These are phyloP conservation scores for Crepidotus variabilis DNA, from an alignment of 768 basidiomycete genomes.

Conservation along the genomic window DNA sequence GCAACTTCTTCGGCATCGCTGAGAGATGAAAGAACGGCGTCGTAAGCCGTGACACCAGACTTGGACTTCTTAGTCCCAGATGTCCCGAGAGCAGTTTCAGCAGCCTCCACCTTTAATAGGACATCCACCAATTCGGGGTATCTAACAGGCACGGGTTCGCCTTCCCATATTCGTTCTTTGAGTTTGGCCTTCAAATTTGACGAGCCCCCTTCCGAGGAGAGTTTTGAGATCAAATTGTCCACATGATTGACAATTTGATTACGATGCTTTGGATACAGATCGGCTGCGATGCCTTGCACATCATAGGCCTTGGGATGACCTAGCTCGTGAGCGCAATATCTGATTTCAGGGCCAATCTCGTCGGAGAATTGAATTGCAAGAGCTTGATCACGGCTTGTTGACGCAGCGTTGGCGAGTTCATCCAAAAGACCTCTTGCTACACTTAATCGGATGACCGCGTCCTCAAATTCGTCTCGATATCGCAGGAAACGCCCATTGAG, in stretches of 20 bases:
- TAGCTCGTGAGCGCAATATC: conserved; percentile 89
- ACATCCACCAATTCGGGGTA: conserved; percentile 91
- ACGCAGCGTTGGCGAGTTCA: conserved; percentile 55
- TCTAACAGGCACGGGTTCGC: conserved; percentile 76
- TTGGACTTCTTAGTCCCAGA: conserved; percentile 45
- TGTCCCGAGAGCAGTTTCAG: conserved; percentile 54
- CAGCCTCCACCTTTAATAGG: conserved; percentile 77
- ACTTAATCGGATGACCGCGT: conserved; percentile 70
- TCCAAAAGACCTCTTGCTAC: conserved; percentile 75
- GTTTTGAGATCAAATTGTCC: conserved; percentile 46
- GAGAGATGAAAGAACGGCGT: conserved; percentile 76
- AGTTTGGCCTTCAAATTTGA: conserved; percentile 51
- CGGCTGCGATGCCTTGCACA: conserved; percentile 67
- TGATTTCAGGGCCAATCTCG: conserved; percentile 85
- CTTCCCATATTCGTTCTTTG: conserved; percentile 71
- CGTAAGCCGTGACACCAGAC: conserved; percentile 81
- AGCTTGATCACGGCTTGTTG: conserved; percentile 83
- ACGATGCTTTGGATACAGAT: conserved; percentile 53
- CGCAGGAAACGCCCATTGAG: conserved; percentile 82
- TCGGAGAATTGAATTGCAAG: conserved; percentile 81
- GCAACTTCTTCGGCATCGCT: conserved; percentile 90
- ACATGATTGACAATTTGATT: conserved; percentile 63
- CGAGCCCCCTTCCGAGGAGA: conserved; percentile 34
- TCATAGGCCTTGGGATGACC: conserved; percentile 79
- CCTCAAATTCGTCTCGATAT: conserved; percentile 71